Evolutionary conservation across 768 basidiomycete species (phyloP).

Genomic region (Flagelloscypha sp.): DNA sequence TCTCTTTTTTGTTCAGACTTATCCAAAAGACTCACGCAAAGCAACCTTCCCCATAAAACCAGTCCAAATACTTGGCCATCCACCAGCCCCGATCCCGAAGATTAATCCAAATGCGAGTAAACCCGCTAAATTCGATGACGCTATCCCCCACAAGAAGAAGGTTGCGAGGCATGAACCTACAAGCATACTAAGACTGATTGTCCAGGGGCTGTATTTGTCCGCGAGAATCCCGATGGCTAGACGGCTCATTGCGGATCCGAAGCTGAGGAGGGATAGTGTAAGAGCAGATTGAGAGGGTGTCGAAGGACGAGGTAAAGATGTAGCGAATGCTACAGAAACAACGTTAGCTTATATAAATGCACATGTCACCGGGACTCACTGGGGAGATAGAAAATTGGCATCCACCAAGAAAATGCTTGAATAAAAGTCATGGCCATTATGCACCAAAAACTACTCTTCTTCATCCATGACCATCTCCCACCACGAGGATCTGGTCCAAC

Average conservation of each 20-base stretch:
- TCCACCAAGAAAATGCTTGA: conserved; percentile 18
- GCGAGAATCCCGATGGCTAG: conserved; percentile 19
- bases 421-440: conserved; percentile 16
- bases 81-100: conserved; percentile 19
- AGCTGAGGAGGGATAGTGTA: conserved; percentile 15
- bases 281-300: conserved; percentile 15
- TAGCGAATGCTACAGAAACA: conserved; percentile 16
- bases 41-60: conserved; percentile 19
- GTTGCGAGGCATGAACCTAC: conserved; percentile 15
- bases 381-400: conserved; percentile 20
- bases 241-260: conserved; percentile 16
- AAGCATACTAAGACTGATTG: conserved; percentile 12
- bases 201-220: conserved; percentile 19
- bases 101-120: conserved; percentile 18
- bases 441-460: conserved; percentile 13
- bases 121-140: conserved; percentile 17
- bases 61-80: conserved; percentile 21
- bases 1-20: too few species aligned
- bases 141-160: conserved; percentile 23
- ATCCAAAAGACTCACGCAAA: too few species aligned
- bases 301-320: conserved; percentile 13
- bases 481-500: conserved; percentile 6
- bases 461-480: conserved; percentile 11
- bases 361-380: conserved; percentile 13
- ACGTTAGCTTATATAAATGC: not conserved